Evolutionary conservation across 345 rosid genomes (phyloP).

Genomic region (Cardamine resedifolia): DNA sequence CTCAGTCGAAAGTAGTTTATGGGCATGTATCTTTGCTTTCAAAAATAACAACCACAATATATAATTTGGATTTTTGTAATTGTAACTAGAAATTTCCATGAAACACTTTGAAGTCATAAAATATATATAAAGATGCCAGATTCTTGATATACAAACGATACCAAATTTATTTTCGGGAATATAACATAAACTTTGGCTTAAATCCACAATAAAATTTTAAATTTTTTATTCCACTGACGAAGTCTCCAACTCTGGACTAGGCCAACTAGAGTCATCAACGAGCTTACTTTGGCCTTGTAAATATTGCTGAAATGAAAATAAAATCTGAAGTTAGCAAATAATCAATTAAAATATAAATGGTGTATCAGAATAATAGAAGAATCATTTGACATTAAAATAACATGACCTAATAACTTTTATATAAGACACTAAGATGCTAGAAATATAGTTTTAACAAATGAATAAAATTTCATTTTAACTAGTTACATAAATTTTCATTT

Average conservation of each 20-base stretch:
- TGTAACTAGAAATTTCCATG: background rate
- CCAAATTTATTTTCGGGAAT: background rate
- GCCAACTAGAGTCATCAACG: background rate
- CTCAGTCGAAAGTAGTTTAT: background rate
- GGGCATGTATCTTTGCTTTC: background rate
- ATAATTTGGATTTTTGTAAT: background rate
- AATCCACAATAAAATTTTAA: background rate
- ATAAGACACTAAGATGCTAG: background rate
- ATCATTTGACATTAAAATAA: background rate
- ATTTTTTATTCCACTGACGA: background rate
- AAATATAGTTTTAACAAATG: background rate
- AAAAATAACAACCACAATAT: no score
- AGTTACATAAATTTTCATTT: background rate
- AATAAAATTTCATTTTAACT: background rate
- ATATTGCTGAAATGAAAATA: slow-evolving; percentile 1
- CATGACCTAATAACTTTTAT: background rate
- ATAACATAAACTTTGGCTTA: background rate
- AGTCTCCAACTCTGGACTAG: background rate
- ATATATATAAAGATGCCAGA: background rate
- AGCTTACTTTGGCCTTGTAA: background rate
- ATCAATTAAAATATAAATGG: background rate
- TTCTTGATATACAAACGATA: background rate
- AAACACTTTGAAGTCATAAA: background rate
- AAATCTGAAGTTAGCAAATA: background rate
- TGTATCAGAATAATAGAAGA: background rate